These are phyloP conservation scores for Tetracladium setigerum DNA, from an alignment of 495 filamentous ascomycete genomes.

Conservation along the genomic window DNA sequence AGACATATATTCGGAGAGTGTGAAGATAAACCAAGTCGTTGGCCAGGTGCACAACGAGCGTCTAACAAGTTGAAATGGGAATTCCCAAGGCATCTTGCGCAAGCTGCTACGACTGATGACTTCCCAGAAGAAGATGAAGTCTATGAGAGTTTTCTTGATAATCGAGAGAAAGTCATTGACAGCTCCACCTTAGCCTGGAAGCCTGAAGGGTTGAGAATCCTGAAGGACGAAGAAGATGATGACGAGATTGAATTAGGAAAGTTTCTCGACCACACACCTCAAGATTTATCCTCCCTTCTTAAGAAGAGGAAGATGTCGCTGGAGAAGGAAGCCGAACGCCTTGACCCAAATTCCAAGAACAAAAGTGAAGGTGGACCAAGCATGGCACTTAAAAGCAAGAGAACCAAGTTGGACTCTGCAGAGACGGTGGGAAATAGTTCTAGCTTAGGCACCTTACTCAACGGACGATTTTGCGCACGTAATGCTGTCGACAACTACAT, in stretches of 20 bases:
- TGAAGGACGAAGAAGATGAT: conserved; percentile 38
- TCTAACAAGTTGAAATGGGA: conserved; percentile 41
- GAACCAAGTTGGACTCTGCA: not conserved
- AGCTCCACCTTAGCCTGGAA: conserved; percentile 38
- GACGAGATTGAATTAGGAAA: conserved; percentile 32
- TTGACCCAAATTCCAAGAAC: not conserved
- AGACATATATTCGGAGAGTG: not conserved
- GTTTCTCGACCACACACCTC: not conserved
- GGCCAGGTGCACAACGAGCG: conserved; percentile 31
- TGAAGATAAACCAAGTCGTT: conserved; percentile 11
- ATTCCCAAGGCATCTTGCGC: conserved; percentile 28
- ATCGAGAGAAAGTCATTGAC: conserved; percentile 21
- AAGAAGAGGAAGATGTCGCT: conserved; percentile 18
- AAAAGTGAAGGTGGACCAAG: not conserved
- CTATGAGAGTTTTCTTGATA: conserved; percentile 20
- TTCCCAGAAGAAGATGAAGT: conserved; percentile 24
- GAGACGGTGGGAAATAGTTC: not conserved
- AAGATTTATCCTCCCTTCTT: conserved; percentile 10
- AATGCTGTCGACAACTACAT: conserved; percentile 38
- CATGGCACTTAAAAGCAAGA: not conserved
- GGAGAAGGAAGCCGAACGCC: not conserved
- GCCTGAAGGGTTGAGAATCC: conserved; percentile 40
- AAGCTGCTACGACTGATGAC: conserved; percentile 22
- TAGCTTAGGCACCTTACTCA: conserved; percentile 1
- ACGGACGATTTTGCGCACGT: conserved; percentile 19